Base-by-base conservation (phyloP, 768 basidiomycete genomes). In the Kwoniella heveanensis region DNA sequence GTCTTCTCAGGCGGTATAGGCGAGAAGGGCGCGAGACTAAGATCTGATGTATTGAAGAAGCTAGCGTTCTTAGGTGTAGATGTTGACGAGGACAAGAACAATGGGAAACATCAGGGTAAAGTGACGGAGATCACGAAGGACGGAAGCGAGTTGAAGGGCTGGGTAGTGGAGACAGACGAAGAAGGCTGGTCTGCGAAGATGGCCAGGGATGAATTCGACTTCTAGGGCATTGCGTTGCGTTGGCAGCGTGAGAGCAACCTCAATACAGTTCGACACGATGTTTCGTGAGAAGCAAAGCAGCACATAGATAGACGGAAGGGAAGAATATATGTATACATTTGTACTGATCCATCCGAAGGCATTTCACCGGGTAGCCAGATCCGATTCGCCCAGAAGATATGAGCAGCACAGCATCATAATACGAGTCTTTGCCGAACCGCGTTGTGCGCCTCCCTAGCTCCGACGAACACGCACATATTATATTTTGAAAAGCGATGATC, bases 1-100 rank as follows among this genome's bases (percentile, higher is more conserved):
- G 89, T 93, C 13, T 92, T 94, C 76, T 84, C 90, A 0, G 92
- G 92, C 2, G 92, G 92, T 0, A 91, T 96, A 56, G 93, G 93
- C 0, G 93, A 96, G 79, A 84, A 83, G 67, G 85, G 87, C 64
- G 81, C 79, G 19, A 83, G 85, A 68, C 79, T 97, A 57, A 81
- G 92, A 46, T 74, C 80, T 44, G 85, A 85, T 21, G 82, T 94
- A 19, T 83, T 83, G 2, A 77, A 83, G 36, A 82, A 83, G 32
- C 80, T 88, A 17, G 69, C 56, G 19, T 89, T 86, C 80, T 76
- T 93, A 48, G 91, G 90, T 1, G 88, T 87, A 62, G 79, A 82
- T 26, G 64, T 80, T 0, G 78, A 90, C 12, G 84, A 87, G 54
- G 71, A 73, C 6, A 73, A 64, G 60, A 85, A 83, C 74, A 88